Conservation (phyloP, 306 rosid species). For the Elaeagnus macrophylla region DNA sequence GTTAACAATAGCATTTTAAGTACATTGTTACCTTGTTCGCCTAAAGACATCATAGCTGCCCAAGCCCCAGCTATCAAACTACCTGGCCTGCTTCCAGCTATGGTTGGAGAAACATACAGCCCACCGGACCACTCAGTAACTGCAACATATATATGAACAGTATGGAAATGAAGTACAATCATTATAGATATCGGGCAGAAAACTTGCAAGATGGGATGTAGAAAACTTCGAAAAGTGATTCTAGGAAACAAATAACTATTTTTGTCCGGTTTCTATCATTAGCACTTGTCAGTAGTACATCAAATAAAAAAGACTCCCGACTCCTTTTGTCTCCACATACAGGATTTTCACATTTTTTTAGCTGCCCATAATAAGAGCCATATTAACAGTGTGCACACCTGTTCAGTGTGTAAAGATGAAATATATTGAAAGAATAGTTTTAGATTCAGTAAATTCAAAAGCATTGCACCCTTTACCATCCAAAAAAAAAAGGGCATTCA, state of each 20-base stretch:
- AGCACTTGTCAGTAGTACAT: neutral
- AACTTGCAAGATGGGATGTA: neutral
- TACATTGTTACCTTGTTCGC: constrained; percentile 57
- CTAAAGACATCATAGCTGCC: constrained; percentile 93
- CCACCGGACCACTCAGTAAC: constrained; percentile 99
- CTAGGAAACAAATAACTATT: constrained; percentile 9
- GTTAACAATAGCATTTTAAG: constrained; percentile 8
- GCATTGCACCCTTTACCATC: neutral
- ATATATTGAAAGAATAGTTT: neutral
- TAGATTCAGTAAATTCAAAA: neutral
- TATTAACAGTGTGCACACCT: neutral
- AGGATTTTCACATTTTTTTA: too few relatives aligned
- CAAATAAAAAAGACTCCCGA: neutral
- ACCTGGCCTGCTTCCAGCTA: constrained; percentile 98
- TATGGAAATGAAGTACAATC: neutral
- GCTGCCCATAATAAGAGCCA: neutral
- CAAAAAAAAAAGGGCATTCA: neutral
- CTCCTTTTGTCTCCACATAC: neutral
- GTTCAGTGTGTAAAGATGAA: neutral
- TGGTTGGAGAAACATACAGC: constrained; percentile 86
- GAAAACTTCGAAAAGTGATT: neutral
- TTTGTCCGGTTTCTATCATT: neutral
- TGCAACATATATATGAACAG: constrained; percentile 27
- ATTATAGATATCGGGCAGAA: constrained; percentile 1
- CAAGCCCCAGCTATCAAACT: constrained; percentile 92